Conservation (phyloP, 345 rosid species). For the Salix exigua region DNA sequence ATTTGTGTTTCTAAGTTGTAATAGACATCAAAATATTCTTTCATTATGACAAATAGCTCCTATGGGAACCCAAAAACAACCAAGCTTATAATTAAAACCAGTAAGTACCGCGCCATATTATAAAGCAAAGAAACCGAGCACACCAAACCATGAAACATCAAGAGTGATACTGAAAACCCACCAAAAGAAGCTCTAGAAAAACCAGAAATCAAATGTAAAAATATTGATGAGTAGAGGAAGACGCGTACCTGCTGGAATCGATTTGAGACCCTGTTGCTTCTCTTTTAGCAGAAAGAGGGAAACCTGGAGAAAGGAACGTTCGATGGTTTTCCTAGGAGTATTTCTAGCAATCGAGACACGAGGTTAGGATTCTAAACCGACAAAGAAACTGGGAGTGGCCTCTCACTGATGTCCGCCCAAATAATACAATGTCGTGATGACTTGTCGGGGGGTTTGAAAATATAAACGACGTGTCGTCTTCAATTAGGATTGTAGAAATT, state of each 20-base stretch:
- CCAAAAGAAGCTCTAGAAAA: background rate
- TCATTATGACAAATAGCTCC: background rate
- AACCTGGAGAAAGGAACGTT: no score
- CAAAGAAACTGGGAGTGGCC: background rate
- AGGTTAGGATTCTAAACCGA: background rate
- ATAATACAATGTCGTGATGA: background rate
- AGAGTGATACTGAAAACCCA: background rate
- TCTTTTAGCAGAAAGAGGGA: background rate
- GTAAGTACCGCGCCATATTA: background rate
- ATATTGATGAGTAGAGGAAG: background rate
- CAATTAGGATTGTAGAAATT: background rate
- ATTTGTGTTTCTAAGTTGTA: background rate
- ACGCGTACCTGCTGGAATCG: background rate
- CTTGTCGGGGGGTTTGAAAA: background rate
- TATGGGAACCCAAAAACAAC: background rate
- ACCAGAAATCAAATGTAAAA: background rate
- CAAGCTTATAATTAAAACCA: background rate
- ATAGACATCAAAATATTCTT: background rate
- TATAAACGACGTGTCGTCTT: background rate
- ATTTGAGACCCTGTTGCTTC: background rate
- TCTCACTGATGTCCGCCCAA: background rate
- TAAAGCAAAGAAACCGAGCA: background rate
- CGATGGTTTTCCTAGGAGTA: no score
- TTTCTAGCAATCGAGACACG: background rate
- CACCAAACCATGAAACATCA: background rate